phyloP scores from a whole-genome alignment of 2,329 filamentous ascomycete species.

The Ophidiomyces ophidiicola region DNA sequence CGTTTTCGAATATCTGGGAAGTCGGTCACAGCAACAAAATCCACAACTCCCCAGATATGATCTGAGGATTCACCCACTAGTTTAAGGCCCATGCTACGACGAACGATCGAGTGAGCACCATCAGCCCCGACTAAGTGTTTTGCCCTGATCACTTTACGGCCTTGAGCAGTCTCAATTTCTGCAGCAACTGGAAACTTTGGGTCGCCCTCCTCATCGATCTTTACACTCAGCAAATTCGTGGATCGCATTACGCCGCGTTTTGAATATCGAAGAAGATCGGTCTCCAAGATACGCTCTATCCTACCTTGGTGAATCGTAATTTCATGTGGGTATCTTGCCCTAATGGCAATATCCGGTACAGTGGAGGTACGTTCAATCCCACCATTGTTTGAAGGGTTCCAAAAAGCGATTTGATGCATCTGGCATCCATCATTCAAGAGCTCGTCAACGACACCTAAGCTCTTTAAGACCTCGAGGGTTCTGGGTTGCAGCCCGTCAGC shows the following conservation, averaged over 20 bases:
- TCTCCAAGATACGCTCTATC: slow-evolving; percentile 59
- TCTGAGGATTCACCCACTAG: slow-evolving; percentile 58
- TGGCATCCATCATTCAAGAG: slow-evolving; percentile 48
- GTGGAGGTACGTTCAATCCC: slow-evolving; percentile 10
- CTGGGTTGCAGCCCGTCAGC: slow-evolving; percentile 35
- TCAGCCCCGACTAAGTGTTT: slow-evolving; percentile 64
- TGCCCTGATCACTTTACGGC: slow-evolving; percentile 39
- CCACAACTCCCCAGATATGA: slow-evolving; percentile 66
- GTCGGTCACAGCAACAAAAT: slow-evolving; percentile 58
- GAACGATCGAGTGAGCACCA: slow-evolving; percentile 54
- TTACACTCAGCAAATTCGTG: slow-evolving; percentile 52
- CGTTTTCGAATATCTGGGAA: slow-evolving; percentile 73
- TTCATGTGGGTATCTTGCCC: slow-evolving; percentile 49
- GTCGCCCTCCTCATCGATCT: slow-evolving; percentile 41
- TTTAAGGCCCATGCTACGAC: slow-evolving; percentile 40
- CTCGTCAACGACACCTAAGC: slow-evolving; percentile 37
- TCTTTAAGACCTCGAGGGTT: slow-evolving; percentile 34
- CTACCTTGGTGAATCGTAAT: slow-evolving; percentile 59
- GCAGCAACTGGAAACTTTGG: slow-evolving; percentile 28
- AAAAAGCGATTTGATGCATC: slow-evolving; percentile 47
- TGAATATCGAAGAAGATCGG: slow-evolving; percentile 51
- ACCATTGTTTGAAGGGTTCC: slow-evolving; percentile 40
- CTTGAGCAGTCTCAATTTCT: slow-evolving; percentile 23
- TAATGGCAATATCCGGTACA: slow-evolving; percentile 5
- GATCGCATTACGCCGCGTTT: slow-evolving; percentile 48